These are phyloP conservation scores for Murraya koenigii DNA, from an alignment of 345 rosid species.

Conservation along the genomic window DNA sequence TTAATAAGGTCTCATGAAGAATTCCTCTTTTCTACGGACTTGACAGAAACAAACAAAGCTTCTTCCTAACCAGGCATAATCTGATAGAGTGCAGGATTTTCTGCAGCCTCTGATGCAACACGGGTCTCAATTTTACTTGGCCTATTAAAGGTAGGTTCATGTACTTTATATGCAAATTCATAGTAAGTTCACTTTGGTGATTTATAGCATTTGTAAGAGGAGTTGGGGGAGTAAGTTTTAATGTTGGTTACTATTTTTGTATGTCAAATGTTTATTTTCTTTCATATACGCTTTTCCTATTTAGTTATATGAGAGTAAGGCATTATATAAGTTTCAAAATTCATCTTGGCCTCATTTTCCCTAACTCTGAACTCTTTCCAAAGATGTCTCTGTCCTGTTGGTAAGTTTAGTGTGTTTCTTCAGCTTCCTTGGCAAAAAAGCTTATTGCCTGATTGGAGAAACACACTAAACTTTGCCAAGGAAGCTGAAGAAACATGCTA, in stretches of 20 bases:
- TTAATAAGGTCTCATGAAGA: neutral
- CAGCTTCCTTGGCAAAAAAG: no score
- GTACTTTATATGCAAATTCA: neutral
- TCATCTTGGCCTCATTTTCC: neutral
- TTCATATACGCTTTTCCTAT: neutral
- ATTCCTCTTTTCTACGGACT: slow-evolving; percentile 2
- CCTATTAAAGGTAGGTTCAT: slow-evolving; percentile 60
- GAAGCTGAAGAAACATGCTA: no score
- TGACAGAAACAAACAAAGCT: neutral
- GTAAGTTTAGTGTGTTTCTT: no score
- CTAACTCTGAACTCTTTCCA: neutral
- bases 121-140: slow-evolving; percentile 92
- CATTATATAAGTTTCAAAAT: neutral
- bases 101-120: slow-evolving; percentile 96
- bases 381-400: neutral
- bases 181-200: neutral
- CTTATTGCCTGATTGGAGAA: no score
- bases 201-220: neutral
- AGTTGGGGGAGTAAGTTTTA: slow-evolving; percentile 5
- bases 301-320: neutral
- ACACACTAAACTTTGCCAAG: no score
- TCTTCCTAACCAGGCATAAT: slow-evolving; percentile 19
- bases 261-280: neutral
- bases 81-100: slow-evolving; percentile 87
- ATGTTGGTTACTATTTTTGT: neutral